phyloP scores from a whole-genome alignment of 140 eudicot genomes.

The Senecio squalidus region DNA sequence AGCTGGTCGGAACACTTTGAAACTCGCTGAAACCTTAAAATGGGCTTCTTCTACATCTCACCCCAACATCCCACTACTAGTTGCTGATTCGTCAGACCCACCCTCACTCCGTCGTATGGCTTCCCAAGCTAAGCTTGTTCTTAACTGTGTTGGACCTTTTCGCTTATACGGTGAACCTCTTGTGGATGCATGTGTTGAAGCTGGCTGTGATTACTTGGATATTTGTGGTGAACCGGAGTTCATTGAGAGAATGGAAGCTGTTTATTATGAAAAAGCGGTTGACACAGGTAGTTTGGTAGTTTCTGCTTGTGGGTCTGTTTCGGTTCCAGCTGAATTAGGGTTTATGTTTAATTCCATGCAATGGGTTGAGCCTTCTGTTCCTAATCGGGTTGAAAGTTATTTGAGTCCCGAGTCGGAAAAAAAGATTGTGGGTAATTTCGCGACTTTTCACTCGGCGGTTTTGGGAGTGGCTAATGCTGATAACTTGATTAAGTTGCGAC shows the following conservation, averaged over 20 bases:
- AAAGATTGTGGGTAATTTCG: slow-evolving; percentile 71
- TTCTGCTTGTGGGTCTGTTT: slow-evolving; percentile 86
- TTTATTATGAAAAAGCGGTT: slow-evolving; percentile 50
- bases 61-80: slow-evolving; percentile 37
- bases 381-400: slow-evolving; percentile 74
- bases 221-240: slow-evolving; percentile 81
- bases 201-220: slow-evolving; percentile 76
- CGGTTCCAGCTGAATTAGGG: slow-evolving; percentile 87
- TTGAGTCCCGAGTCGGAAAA: slow-evolving; percentile 73
- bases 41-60: slow-evolving; percentile 90
- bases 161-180: slow-evolving; percentile 70
- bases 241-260: slow-evolving; percentile 74
- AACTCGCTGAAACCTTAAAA: slow-evolving; percentile 36
- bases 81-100: slow-evolving; percentile 56
- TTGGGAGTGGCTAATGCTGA: slow-evolving; percentile 84
- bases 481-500: slow-evolving; percentile 46
- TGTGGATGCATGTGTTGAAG: slow-evolving; percentile 60
- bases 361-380: slow-evolving; percentile 53
- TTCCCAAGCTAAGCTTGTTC: slow-evolving; percentile 52
- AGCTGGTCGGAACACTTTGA: slow-evolving; percentile 53
- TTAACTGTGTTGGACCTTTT: slow-evolving; percentile 88
- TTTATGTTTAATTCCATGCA: slow-evolving; percentile 56
- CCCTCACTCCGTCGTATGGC: slow-evolving; percentile 60
- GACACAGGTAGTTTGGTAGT: slow-evolving; percentile 57
- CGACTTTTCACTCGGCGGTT: slow-evolving; percentile 85